Percentiles rank a stretch among this genome's conserved stretches.
Evolutionary conservation across 352 stramenopile species (phyloP).

Genomic region (Peronosclerospora sorghi): DNA sequence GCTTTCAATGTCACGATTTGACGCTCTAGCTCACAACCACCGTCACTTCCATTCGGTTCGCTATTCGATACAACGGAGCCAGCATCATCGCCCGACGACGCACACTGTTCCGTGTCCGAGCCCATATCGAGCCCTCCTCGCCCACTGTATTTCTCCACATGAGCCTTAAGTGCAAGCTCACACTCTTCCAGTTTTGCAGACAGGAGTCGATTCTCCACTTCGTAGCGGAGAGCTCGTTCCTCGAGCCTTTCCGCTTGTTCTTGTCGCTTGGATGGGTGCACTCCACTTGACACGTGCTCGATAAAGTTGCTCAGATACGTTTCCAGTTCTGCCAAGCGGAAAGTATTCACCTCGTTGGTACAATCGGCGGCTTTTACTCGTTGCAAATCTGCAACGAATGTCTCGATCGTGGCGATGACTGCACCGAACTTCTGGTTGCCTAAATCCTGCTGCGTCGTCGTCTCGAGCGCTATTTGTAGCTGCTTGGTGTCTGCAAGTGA

Average conservation of each 20-base stretch:
- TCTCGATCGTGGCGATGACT: slow-evolving; percentile 1
- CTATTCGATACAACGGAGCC: slow-evolving; percentile 9
- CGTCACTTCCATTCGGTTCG: slow-evolving; percentile 8
- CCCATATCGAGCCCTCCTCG: slow-evolving; percentile 1
- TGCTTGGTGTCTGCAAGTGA: too few relatives aligned
- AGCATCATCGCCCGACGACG: slow-evolving; percentile 7
- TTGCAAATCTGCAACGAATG: neutral
- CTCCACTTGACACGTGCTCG: slow-evolving; percentile 2
- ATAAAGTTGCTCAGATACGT: too few relatives aligned
- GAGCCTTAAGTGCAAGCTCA: slow-evolving; percentile 15
- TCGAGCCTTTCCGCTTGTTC: slow-evolving; percentile 8
- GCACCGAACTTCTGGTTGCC: too few relatives aligned
- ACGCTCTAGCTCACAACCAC: slow-evolving; percentile 10
- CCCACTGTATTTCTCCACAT: slow-evolving; percentile 10
- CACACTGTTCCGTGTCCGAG: slow-evolving; percentile 7
- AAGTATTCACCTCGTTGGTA: too few relatives aligned
- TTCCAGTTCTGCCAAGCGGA: too few relatives aligned
- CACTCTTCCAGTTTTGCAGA: slow-evolving; percentile 18
- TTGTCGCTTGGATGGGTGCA: slow-evolving; percentile 1
- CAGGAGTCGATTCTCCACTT: slow-evolving; percentile 17
- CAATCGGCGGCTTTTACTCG: neutral
- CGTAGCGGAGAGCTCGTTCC: slow-evolving; percentile 7
- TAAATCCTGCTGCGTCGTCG: too few relatives aligned
- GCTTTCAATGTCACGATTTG: slow-evolving; percentile 24
- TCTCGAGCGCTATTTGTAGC: too few relatives aligned